phyloP scores from a whole-genome alignment of 2,329 filamentous ascomycete genomes.

The Aspergillus tamarii region DNA sequence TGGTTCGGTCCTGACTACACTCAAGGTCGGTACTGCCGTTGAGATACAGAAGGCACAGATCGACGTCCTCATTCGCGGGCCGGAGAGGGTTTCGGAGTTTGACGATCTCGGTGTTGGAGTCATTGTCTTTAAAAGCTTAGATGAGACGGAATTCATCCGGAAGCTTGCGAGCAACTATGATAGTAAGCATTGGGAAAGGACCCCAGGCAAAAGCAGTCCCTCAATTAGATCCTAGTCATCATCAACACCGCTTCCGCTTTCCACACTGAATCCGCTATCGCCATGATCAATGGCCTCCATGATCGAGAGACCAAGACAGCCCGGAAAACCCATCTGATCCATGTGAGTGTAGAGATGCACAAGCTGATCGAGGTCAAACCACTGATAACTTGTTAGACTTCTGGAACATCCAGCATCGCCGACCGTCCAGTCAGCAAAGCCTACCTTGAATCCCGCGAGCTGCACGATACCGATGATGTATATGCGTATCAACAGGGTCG shows the following conservation, averaged over 20 bases:
- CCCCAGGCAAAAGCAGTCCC: not conserved
- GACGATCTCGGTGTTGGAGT: constrained; percentile 10
- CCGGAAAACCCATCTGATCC: constrained; percentile 43
- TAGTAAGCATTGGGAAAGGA: not conserved
- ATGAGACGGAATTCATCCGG: constrained; percentile 17
- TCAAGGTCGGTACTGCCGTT: not conserved
- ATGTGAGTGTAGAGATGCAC: constrained; percentile 27
- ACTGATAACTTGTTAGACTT: not conserved
- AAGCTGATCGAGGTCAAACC: no score
- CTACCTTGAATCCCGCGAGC: constrained; percentile 35
- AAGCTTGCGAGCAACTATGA: constrained; percentile 20
- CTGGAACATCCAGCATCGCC: constrained; percentile 31
- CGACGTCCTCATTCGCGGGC: constrained; percentile 15
- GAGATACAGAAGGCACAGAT: not conserved
- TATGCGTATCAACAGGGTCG: constrained; percentile 45
- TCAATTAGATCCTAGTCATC: constrained; percentile 31
- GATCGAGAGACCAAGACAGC: constrained; percentile 41
- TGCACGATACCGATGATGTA: constrained; percentile 52
- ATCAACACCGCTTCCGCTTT: constrained; percentile 49
- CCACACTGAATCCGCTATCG: constrained; percentile 42
- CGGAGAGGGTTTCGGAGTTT: constrained; percentile 8
- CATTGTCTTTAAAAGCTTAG: constrained; percentile 17
- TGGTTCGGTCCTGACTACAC: not conserved
- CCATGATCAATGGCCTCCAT: constrained; percentile 49
- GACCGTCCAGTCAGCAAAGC: constrained; percentile 45